phyloP scores from a whole-genome alignment of 2,329 filamentous ascomycete genomes.

The Podosphaera fusca region DNA sequence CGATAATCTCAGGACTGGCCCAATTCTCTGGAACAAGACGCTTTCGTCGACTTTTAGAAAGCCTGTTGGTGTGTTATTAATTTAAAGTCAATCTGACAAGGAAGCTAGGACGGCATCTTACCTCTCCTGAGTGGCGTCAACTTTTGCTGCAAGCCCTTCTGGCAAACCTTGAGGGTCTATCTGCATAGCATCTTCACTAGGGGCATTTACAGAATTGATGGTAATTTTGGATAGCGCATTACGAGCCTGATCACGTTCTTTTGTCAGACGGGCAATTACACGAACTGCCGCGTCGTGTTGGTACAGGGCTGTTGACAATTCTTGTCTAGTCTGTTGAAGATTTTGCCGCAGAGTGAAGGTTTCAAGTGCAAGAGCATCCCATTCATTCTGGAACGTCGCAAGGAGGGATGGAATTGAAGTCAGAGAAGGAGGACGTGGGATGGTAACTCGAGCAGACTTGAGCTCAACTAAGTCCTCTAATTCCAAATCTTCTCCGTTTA shows the following conservation, averaged over 20 bases:
- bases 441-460: slow-evolving; percentile 61
- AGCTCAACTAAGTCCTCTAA: slow-evolving; percentile 71
- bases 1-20: slow-evolving; percentile 53
- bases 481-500: slow-evolving; percentile 65
- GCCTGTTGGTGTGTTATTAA: slow-evolving; percentile 23
- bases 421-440: slow-evolving; percentile 73
- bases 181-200: slow-evolving; percentile 70
- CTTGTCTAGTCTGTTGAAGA: slow-evolving; percentile 70
- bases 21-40: slow-evolving; percentile 66
- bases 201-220: slow-evolving; percentile 32
- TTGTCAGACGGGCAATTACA: slow-evolving; percentile 77
- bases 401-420: slow-evolving; percentile 92
- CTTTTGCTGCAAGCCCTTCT: slow-evolving; percentile 42
- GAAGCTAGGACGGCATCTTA: slow-evolving; percentile 23
- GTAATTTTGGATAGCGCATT: slow-evolving; percentile 72
- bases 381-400: slow-evolving; percentile 91
- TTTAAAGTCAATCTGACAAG: background rate
- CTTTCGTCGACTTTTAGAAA: slow-evolving; percentile 78
- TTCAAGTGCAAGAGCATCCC: slow-evolving; percentile 83
- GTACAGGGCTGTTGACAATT: slow-evolving; percentile 81
- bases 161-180: slow-evolving; percentile 63
- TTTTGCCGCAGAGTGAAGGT: slow-evolving; percentile 81
- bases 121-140: slow-evolving; percentile 63
- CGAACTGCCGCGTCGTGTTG: slow-evolving; percentile 93
- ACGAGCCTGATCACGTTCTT: slow-evolving; percentile 77